Evolutionary conservation across 1,284 basidiomycete species (phyloP), one percentile per base, ranked within the genome.

Genomic region (Ustilago trichophora): DNA sequence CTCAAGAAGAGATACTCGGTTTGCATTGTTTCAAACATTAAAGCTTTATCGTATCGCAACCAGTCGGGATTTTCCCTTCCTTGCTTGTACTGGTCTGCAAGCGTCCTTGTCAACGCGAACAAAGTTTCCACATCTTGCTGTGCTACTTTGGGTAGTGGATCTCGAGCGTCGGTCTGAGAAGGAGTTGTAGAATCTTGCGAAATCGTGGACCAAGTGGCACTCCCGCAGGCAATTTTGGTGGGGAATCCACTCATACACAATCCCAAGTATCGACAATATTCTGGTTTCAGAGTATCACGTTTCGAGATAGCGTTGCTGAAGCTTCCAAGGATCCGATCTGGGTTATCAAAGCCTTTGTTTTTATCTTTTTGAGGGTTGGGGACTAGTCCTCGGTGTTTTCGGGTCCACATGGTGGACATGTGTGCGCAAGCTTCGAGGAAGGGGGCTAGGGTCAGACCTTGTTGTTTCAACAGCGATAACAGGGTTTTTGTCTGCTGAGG

Each of bases 261-360:
- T 0, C 66, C 66, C 6, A 59, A 25, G 18, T 69, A 69, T 6
- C 31, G 21, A 4, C n/a, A 25, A n/a, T 64, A 32, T 21, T 46
- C 21, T 0, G 65, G 49, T 12, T 24, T n/a, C 9, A 69, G 37
- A 2, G 60, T 59, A n/a, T 55, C 34, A 2, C 66, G 27, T 31
- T 63, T 60, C n/a, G 36, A 42, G 42, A 69, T 49, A 7, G 66
- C 56, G 15, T 69, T 69, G 44, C 21, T 24, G 18, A 59, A 65
- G 26, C 51, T 56, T 3, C 66, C 56, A 2, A 69, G 41, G 34
- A 64, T 53, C 1, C 66, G 47, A 1, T 19, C n/a, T n/a, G n/a
- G 22, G 2, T 47, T 26, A 18, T 45, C 45, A 18, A 57, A 50
- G 37, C 34, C 35, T 0, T 38, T n/a, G n/a, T n/a, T n/a, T n/a